Base-by-base conservation (phyloP, 2,329 filamentous ascomycete species). In the Epichloe coenophiala region DNA sequence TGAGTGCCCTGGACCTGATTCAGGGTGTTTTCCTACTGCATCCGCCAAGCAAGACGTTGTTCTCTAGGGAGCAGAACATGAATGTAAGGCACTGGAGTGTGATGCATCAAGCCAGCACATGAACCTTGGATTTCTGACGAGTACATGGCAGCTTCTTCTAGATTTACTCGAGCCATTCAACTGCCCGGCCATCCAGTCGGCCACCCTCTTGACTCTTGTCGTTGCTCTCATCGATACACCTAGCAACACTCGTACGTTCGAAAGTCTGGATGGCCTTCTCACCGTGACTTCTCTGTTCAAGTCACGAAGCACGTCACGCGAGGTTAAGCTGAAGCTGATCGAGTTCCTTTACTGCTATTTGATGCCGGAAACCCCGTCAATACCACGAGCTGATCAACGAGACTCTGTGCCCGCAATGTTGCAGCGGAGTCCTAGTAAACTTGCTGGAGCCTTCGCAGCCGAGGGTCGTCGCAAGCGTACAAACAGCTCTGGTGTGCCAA, bases 321-420 rank as follows among this genome's bases (percentile, higher is more conserved):
- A 91, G 60, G 90, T 97, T 57, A 96, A 95, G 71, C 79, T 95
- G 63, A 93, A 95, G 67, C 80, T 95, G n/a, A 84, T 96, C 58
- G 93, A 97, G 67, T 97, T 97, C 64, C 72, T 98, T 48, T 97
- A 97, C 73, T 97, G 97, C 68, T 98, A 97, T 68, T 83, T 98
- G 59, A 95, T 97, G 84, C 90, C 91, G 47, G 93, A 98, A 69
- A 80, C 79, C 0, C 82, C 76, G 43, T 71, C 76, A 19, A 75
- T 77, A 55, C 75, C 78, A 5, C 68, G 69, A 54, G 71, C 75
- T 54, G 70, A 67, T 19, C 64, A 66, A 47, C 68, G 67, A 47
- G 67, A 68, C 52, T 73, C 71, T 2, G 61, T 75, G 8, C 71
- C 75, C 7, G 71, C 68, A 23, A 72, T 82, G 61, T 67, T 82